A percentile compares a stretch with the other conserved stretches of the same genome.
Conservation (phyloP, 2,329 filamentous ascomycete genomes). For the Apiospora hydei region DNA sequence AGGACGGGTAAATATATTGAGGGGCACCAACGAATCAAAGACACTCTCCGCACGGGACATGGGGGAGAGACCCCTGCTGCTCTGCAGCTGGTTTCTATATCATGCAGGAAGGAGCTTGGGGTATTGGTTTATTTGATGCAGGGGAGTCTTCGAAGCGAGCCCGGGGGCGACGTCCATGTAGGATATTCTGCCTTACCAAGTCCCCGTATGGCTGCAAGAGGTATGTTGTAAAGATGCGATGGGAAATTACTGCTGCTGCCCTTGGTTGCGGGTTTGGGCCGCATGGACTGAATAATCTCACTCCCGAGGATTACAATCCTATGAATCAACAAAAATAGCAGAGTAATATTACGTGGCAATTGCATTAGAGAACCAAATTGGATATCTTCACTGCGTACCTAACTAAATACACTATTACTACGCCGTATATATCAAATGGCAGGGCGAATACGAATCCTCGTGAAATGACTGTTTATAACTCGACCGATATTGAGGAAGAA, state of each 20-base stretch:
- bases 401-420: too few relatives aligned
- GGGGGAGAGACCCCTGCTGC: not conserved
- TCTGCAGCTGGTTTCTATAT: not conserved
- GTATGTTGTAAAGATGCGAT: too few relatives aligned
- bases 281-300: not conserved
- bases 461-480: too few relatives aligned
- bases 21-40: not conserved
- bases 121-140: not conserved
- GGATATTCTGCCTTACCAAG: not conserved
- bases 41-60: not conserved
- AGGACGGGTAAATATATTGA: conserved; percentile 3
- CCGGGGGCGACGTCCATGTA: not conserved
- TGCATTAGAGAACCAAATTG: too few relatives aligned
- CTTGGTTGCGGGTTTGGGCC: not conserved
- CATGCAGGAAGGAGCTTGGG: not conserved
- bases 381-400: too few relatives aligned
- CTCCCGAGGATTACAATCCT: too few relatives aligned
- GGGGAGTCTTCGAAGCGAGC: not conserved
- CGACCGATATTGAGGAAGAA: too few relatives aligned
- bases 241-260: not conserved
- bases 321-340: too few relatives aligned
- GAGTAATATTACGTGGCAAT: too few relatives aligned
- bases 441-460: too few relatives aligned
- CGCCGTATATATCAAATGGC: too few relatives aligned
- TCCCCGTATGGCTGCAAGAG: not conserved